Percentiles rank a stretch among this genome's conserved stretches.
Evolutionary conservation across 495 filamentous ascomycete species (phyloP).

Genomic region (Penicillium ochrochloron): DNA sequence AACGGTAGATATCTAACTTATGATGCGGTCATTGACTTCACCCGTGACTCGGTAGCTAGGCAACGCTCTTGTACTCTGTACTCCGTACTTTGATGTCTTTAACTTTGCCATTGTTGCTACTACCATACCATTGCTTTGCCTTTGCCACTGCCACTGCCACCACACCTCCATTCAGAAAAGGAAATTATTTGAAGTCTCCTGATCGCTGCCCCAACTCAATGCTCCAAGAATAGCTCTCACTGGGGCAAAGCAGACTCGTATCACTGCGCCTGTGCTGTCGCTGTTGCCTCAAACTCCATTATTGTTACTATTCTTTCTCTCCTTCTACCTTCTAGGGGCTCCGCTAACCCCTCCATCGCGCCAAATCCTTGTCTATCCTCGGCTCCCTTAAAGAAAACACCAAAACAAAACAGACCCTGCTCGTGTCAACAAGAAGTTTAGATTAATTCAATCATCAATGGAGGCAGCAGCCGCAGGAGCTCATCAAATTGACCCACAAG

Average conservation of each 20-base stretch:
- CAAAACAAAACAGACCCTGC: conserved; percentile 11
- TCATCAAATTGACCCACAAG: conserved; percentile 20
- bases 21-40: conserved; percentile 21
- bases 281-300: conserved; percentile 1
- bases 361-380: not conserved
- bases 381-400: not conserved
- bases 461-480: conserved; percentile 12
- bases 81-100: not conserved
- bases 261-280: not conserved
- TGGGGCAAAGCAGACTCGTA: not conserved
- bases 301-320: conserved; percentile 8
- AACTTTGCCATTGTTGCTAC: not conserved
- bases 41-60: not conserved
- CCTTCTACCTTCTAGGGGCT: not conserved
- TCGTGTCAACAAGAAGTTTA: not conserved
- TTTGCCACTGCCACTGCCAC: not conserved
- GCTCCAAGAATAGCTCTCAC: conserved; percentile 1
- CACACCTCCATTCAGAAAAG: not conserved
- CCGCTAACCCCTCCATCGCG: not conserved
- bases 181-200: not conserved
- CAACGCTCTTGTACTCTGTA: not conserved
- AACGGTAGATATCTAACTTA: conserved; percentile 1
- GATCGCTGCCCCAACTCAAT: not conserved
- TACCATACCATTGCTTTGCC: not conserved
- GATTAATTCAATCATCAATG: not conserved